Evolutionary conservation across 768 basidiomycete species (phyloP).

Genomic region (Podaxis mareebaensis): DNA sequence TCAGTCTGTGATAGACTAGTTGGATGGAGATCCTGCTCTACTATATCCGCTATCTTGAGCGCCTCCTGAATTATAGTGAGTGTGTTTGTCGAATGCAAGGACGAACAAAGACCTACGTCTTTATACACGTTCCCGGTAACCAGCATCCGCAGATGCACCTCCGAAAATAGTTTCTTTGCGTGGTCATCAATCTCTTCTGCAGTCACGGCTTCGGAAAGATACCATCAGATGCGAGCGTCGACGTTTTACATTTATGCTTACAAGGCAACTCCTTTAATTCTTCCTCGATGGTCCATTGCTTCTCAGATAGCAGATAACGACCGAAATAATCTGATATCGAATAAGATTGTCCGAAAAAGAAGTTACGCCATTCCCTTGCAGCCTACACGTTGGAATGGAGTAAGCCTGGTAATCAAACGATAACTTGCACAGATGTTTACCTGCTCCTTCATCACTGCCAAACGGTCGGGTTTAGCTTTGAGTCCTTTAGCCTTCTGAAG

Average conservation of each 20-base stretch:
- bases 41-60: constrained; percentile 64
- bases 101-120: constrained; percentile 52
- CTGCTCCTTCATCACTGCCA: constrained; percentile 84
- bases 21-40: constrained; percentile 64
- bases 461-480: constrained; percentile 65
- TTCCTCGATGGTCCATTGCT: constrained; percentile 77
- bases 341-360: constrained; percentile 83
- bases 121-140: constrained; percentile 84
- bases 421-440: constrained; percentile 34
- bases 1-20: constrained; percentile 56
- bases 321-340: constrained; percentile 75
- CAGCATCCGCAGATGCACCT: constrained; percentile 70
- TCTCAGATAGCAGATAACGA: constrained; percentile 68
- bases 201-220: constrained; percentile 60
- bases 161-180: constrained; percentile 55
- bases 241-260: constrained; percentile 37
- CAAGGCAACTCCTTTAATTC: constrained; percentile 72
- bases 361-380: constrained; percentile 81
- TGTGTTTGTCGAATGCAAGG: not conserved
- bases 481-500: constrained; percentile 67
- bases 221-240: not conserved
- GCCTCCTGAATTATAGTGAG: constrained; percentile 59
- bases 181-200: constrained; percentile 69
- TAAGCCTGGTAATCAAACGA: constrained; percentile 6
- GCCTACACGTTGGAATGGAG: constrained; percentile 43